Conservation (phyloP, 2,329 filamentous ascomycete species). For the Cordyceps cateniannulata region DNA sequence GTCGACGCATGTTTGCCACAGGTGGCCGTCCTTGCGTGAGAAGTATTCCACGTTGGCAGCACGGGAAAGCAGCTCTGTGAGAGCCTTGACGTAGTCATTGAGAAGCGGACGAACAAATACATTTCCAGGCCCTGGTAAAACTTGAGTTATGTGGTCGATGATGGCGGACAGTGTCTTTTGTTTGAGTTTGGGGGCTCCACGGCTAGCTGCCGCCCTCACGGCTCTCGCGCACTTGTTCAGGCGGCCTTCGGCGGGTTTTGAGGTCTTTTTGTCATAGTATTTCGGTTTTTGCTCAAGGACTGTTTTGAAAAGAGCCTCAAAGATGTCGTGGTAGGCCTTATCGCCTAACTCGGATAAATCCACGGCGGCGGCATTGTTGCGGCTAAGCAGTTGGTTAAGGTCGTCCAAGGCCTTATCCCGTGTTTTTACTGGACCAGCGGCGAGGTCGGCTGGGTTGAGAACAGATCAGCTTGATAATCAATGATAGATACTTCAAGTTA, state of each 20-base stretch:
- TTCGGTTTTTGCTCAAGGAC: slow-evolving; percentile 59
- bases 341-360: slow-evolving; percentile 53
- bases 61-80: slow-evolving; percentile 64
- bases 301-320: slow-evolving; percentile 71
- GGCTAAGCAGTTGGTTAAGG: slow-evolving; percentile 32
- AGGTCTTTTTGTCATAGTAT: slow-evolving; percentile 45
- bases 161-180: slow-evolving; percentile 72
- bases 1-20: slow-evolving; percentile 63
- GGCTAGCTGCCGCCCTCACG: slow-evolving; percentile 64
- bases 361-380: slow-evolving; percentile 26
- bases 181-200: slow-evolving; percentile 61
- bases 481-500: neutral
- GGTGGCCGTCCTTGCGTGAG: slow-evolving; percentile 43
- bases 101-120: slow-evolving; percentile 63
- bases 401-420: slow-evolving; percentile 37
- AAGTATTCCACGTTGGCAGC: slow-evolving; percentile 77
- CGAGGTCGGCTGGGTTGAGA: neutral
- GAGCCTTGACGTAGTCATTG: slow-evolving; percentile 70
- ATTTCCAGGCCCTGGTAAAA: slow-evolving; percentile 55
- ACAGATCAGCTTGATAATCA: neutral
- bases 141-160: slow-evolving; percentile 74
- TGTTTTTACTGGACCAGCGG: slow-evolving; percentile 21
- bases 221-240: slow-evolving; percentile 65
- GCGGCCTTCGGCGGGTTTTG: slow-evolving; percentile 46
- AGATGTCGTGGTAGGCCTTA: slow-evolving; percentile 73